Evolutionary conservation across 805 yeast species (phyloP).

Genomic region (Wickerhamiella siamensis): DNA sequence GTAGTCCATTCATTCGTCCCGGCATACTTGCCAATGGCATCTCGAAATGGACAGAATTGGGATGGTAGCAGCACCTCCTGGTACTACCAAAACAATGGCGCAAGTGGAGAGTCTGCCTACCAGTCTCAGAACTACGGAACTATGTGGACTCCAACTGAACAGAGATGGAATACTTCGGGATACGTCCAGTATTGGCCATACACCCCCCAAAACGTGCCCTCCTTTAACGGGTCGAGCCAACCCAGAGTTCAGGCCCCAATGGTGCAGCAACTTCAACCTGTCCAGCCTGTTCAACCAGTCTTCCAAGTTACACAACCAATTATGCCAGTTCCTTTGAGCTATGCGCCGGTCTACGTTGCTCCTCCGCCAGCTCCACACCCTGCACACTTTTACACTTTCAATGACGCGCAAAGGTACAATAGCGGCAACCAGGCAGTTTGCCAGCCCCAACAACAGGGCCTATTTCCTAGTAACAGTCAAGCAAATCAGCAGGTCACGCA

Average conservation of each 20-base stretch:
- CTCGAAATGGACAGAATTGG: neutral
- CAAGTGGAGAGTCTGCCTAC: neutral
- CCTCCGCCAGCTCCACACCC: constrained; percentile 4
- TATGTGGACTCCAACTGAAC: neutral
- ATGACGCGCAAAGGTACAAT: neutral
- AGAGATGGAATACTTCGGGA: neutral
- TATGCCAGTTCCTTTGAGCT: neutral
- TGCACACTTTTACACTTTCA: neutral
- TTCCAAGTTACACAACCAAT: too few species aligned
- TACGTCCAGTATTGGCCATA: neutral
- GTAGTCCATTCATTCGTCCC: neutral
- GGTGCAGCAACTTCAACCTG: too few species aligned
- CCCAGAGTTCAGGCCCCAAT: too few species aligned
- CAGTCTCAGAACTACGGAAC: neutral
- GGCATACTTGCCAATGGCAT: neutral
- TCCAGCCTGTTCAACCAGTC: constrained; percentile 37
- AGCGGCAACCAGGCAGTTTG: neutral
- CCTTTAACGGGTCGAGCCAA: constrained; percentile 9
- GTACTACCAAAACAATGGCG: neutral
- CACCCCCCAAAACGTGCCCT: constrained; percentile 6
- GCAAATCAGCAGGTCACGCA: neutral
- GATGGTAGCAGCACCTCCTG: neutral
- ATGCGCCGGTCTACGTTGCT: neutral
- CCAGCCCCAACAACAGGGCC: neutral
- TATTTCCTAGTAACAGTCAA: too few species aligned